Base-by-base conservation (phyloP, 148 eudicot genomes). In the Cornus suecica region DNA sequence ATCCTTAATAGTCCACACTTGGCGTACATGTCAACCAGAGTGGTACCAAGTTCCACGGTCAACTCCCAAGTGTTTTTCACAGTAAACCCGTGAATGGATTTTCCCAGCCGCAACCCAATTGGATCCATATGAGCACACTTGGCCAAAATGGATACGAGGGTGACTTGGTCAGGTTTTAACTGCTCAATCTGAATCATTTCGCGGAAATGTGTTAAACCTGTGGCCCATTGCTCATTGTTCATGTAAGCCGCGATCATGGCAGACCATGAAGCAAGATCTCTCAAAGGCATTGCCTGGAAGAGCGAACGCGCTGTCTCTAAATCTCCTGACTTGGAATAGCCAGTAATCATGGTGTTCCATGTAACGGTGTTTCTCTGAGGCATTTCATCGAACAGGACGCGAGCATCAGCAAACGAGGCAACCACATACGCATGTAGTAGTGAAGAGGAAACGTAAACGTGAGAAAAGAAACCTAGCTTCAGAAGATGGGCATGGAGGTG, bases 331-430 rank as follows among this genome's bases (percentile, higher is more conserved):
- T 80, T 83, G 0, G 83, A 79, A 54, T 64, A 79, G 2, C 81
- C 81, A 1, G 74, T 77, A 56, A 86, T 81, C 89, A 86, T 83
- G 0, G 83, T 74, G 34, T 86, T 86, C 89, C 89, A 86, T 5
- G 87, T 83, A 76, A 86, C 87, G 0, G 75, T 71, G 67, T 71
- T 86, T 72, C 80, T 77, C 15, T 22, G 60, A 27, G 87, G 87
- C 83, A 86, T 83, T 84, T 81, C 83, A 24, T 86, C 87, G 58
- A 86, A 86, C 89, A 86, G 34, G 34, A 30, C 3, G 29, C 75
- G 28, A 1, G 85, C 87, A 78, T 81, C 75, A 3, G 3, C 20
- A 18, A 84, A 77, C 13, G 77, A 80, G n/a, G 70, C 26, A 0
- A 66, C 52, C 1, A 67, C 66, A 34, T 86, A 86, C 0, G 72